Evolutionary conservation across 2,329 filamentous ascomycete species (phyloP).

Genomic region (Biscogniauxia mediterranea): DNA sequence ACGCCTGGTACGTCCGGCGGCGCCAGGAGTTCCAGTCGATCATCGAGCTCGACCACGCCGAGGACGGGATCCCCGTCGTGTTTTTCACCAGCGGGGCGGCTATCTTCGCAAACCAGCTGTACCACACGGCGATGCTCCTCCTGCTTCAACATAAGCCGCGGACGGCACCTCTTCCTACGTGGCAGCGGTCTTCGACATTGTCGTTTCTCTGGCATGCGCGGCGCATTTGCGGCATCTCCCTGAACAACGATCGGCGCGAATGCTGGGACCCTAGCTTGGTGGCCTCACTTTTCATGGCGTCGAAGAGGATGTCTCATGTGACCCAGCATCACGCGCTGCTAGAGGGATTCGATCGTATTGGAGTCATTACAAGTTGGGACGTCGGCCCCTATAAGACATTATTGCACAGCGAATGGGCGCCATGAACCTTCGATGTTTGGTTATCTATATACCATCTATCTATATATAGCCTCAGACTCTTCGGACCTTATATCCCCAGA

Average conservation of each 20-base stretch:
- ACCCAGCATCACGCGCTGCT: constrained; percentile 45
- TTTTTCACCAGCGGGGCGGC: constrained; percentile 39
- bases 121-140: constrained; percentile 54
- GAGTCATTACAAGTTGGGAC: constrained; percentile 43
- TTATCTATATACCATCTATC: background rate
- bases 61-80: constrained; percentile 35
- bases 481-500: constrained; percentile 32
- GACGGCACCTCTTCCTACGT: constrained; percentile 34
- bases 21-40: constrained; percentile 35
- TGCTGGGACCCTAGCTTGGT: constrained; percentile 50
- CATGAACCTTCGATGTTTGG: background rate
- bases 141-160: constrained; percentile 51
- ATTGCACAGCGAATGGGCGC: constrained; percentile 28
- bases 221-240: constrained; percentile 47
- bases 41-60: constrained; percentile 32
- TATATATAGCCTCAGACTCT: background rate
- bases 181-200: constrained; percentile 30
- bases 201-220: constrained; percentile 50
- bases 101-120: constrained; percentile 53
- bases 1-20: constrained; percentile 34
- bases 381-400: constrained; percentile 24
- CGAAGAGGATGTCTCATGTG: constrained; percentile 46
- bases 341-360: constrained; percentile 37
- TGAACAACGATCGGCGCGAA: constrained; percentile 44
- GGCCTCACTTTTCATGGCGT: constrained; percentile 44